Evolutionary conservation across 2,329 filamentous ascomycete species (phyloP).

Genomic region (Clonostachys rosea): DNA sequence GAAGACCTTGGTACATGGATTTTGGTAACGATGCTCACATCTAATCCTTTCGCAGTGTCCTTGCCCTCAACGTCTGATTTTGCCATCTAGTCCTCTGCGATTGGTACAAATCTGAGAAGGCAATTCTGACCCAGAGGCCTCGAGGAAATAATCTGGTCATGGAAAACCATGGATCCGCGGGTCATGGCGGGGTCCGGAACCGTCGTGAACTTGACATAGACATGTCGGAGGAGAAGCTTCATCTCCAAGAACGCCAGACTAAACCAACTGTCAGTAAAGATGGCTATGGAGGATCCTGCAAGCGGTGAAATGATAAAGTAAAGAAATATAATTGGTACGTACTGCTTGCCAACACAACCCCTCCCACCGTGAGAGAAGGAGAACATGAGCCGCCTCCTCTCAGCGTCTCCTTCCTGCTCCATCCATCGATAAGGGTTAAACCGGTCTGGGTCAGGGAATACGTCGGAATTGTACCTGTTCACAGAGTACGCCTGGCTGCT

Average conservation of each 20-base stretch:
- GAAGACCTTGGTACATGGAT: no score
- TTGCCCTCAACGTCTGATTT: no score
- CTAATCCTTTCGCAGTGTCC: no score
- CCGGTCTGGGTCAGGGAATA: constrained; percentile 72
- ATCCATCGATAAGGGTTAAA: constrained; percentile 87
- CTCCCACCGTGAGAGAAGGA: constrained; percentile 62
- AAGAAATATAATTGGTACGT: constrained; percentile 22
- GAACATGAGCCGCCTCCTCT: constrained; percentile 59
- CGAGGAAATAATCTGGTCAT: constrained; percentile 64
- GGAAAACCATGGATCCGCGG: constrained; percentile 55
- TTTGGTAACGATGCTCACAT: no score
- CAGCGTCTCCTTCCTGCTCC: constrained; percentile 65
- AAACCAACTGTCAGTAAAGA: neutral
- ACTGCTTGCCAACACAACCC: constrained; percentile 65
- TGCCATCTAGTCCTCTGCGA: no score
- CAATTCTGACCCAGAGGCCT: constrained; percentile 57
- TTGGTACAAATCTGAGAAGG: constrained; percentile 37
- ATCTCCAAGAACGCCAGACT: constrained; percentile 62
- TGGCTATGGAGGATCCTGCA: neutral
- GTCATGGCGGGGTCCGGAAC: constrained; percentile 49
- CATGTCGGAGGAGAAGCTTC: constrained; percentile 58
- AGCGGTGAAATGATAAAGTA: neutral
- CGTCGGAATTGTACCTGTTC: constrained; percentile 53
- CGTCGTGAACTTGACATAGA: constrained; percentile 57
- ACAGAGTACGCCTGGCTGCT: constrained; percentile 59